A percentile compares a stretch with the other conserved stretches of the same genome.
Conservation (phyloP, 352 stramenopile species). For the Phytophthora melonis region DNA sequence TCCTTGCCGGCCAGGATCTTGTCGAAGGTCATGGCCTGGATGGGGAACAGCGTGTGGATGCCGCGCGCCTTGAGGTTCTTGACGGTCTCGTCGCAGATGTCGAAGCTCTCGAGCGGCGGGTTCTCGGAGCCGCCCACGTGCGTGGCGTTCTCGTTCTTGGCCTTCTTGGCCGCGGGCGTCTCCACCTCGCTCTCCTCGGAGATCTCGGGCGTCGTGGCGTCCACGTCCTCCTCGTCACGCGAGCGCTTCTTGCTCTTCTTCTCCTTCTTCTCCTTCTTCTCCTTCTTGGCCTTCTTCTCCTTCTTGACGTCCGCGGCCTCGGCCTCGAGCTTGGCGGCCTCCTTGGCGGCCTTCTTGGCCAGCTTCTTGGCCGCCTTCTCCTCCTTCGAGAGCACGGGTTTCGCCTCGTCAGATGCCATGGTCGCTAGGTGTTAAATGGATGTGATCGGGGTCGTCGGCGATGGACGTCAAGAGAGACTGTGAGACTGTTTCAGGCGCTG, state of each 20-base stretch:
- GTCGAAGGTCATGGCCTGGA: conserved; percentile 95
- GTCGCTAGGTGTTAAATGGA: background rate
- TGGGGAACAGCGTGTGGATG: conserved; percentile 92
- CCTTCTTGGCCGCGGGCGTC: conserved; percentile 36
- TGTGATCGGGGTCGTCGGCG: background rate
- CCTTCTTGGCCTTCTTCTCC: conserved; percentile 44
- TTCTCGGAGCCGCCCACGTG: conserved; percentile 65
- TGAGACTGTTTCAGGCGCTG: background rate
- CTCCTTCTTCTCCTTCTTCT: conserved; percentile 63
- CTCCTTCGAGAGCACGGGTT: conserved; percentile 60
- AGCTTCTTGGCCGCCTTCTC: conserved; percentile 71
- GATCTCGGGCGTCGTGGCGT: conserved; percentile 45
- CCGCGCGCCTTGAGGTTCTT: conserved; percentile 75
- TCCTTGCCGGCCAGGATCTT: conserved; percentile 96
- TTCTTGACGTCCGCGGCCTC: conserved; percentile 42
- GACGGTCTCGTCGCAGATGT: conserved; percentile 71
- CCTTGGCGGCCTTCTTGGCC: conserved; percentile 64
- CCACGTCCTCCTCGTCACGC: conserved; percentile 41
- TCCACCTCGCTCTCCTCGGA: conserved; percentile 70
- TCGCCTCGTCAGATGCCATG: conserved; percentile 52
- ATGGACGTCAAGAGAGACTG: background rate
- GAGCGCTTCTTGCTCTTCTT: conserved; percentile 83
- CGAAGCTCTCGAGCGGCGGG: conserved; percentile 77
- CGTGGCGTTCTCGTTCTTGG: conserved; percentile 48
- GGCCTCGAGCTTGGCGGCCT: conserved; percentile 32